phyloP scores from a whole-genome alignment of 2,329 filamentous ascomycete genomes.

The Chalara sp. region DNA sequence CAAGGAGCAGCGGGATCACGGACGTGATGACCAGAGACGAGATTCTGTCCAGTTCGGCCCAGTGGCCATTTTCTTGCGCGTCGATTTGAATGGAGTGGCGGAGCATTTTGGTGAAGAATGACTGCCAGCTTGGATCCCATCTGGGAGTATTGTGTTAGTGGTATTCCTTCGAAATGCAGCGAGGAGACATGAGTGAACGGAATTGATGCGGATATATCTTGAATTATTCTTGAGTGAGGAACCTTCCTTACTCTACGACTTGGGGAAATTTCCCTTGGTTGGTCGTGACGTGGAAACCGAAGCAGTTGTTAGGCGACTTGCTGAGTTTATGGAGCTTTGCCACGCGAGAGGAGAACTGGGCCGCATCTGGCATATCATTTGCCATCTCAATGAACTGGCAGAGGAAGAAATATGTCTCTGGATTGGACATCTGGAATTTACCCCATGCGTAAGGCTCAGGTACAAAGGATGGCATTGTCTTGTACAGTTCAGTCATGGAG shows the following conservation, averaged over 20 bases:
- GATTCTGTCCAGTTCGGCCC: no score
- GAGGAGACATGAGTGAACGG: no score
- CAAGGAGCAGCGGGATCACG: no score
- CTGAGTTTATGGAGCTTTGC: conserved; percentile 18
- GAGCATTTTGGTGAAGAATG: no score
- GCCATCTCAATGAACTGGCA: conserved; percentile 21
- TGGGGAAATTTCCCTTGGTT: conserved; percentile 28
- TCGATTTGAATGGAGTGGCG: no score
- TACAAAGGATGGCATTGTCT: conserved; percentile 4
- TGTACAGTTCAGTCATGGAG: conserved; percentile 27
- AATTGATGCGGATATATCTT: no score
- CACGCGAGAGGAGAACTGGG: conserved; percentile 12
- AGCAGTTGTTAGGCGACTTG: conserved; percentile 22
- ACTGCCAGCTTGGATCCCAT: no score
- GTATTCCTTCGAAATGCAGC: no score
- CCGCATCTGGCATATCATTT: conserved; percentile 16
- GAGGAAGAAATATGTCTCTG: conserved; percentile 19
- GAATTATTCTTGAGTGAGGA: no score
- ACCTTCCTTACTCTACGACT: background rate
- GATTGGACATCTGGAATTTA: conserved; percentile 13
- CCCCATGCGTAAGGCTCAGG: conserved; percentile 10
- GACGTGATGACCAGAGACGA: no score
- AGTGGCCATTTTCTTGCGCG: no score
- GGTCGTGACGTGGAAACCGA: conserved; percentile 30
- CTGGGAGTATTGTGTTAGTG: no score